Conservation (phyloP, 352 stramenopile species). For the Plasmopara muralis region DNA sequence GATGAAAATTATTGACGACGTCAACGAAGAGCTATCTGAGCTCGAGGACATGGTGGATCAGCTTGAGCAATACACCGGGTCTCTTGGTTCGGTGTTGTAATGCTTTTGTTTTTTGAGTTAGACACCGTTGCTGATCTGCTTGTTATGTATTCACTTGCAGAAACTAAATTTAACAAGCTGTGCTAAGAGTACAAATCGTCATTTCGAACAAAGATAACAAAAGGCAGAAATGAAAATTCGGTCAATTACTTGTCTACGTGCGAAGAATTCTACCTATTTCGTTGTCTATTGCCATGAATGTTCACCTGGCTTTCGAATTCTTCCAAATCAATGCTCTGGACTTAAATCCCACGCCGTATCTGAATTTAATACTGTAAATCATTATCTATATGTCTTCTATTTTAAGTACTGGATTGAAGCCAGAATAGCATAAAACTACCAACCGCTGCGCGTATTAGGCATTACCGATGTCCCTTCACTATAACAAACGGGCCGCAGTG, state of each 20-base stretch:
- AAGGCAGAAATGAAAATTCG: too few species aligned
- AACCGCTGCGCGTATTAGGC: constrained; percentile 5
- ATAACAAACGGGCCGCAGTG: constrained; percentile 7
- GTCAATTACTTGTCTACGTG: neutral
- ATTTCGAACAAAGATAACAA: neutral
- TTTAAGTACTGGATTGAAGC: constrained; percentile 35
- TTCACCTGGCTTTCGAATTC: too few species aligned
- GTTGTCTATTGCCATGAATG: neutral
- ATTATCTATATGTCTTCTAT: constrained; percentile 23
- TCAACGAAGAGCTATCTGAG: constrained; percentile 79
- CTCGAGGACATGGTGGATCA: constrained; percentile 86
- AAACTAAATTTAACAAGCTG: constrained; percentile 71
- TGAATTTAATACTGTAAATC: constrained; percentile 23
- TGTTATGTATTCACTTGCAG: constrained; percentile 19
- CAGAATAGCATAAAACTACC: constrained; percentile 29
- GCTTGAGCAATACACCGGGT: constrained; percentile 69
- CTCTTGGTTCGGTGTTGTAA: constrained; percentile 37
- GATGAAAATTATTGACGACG: constrained; percentile 72
- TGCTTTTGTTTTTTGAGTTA: neutral
- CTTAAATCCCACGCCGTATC: constrained; percentile 5
- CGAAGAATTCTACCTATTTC: neutral
- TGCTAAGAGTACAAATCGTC: constrained; percentile 11
- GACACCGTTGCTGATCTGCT: constrained; percentile 6
- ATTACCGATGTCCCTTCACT: constrained; percentile 14
- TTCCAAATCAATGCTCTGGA: constrained; percentile 1